These are phyloP conservation scores for Claviceps maximensis DNA, from an alignment of 2,329 filamentous ascomycete genomes.

Conservation along the genomic window DNA sequence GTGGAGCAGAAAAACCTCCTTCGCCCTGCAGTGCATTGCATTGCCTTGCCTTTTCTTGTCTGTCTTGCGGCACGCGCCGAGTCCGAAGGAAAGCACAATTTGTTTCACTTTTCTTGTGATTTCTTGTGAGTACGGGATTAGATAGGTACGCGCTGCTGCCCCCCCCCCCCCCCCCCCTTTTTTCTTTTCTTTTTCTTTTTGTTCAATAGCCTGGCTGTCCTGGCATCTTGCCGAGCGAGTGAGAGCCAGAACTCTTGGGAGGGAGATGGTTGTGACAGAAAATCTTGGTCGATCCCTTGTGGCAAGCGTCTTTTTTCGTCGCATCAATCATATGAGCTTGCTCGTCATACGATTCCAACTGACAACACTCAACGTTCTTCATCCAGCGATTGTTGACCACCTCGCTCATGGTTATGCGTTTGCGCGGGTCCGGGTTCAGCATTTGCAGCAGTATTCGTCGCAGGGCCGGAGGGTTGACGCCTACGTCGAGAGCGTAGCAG, in stretches of 20 bases:
- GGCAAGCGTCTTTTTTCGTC: conserved; percentile 37
- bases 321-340: conserved; percentile 47
- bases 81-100: too few species aligned
- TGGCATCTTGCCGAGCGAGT: conserved; percentile 42
- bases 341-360: conserved; percentile 56
- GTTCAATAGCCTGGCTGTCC: conserved; percentile 39
- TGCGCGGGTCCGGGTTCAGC: conserved; percentile 64
- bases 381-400: conserved; percentile 61
- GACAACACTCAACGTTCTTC: conserved; percentile 66
- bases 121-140: too few species aligned
- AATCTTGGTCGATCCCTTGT: conserved; percentile 31
- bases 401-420: conserved; percentile 56
- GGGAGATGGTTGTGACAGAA: conserved; percentile 47
- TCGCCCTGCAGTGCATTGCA: too few species aligned
- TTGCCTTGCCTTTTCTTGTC: too few species aligned
- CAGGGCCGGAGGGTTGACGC: conserved; percentile 52
- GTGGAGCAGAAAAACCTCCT: neutral
- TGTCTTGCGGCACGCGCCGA: too few species aligned
- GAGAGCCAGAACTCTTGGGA: conserved; percentile 28
- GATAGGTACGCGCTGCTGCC: too few species aligned
- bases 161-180: neutral
- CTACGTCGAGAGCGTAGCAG: conserved; percentile 49
- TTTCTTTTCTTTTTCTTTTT: too few species aligned
- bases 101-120: too few species aligned
- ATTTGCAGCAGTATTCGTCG: conserved; percentile 64